A percentile compares a stretch with the other conserved stretches of the same genome.
phyloP scores from a whole-genome alignment of 2,329 filamentous ascomycete genomes.

The Sclerotinia sclerotiorum region DNA sequence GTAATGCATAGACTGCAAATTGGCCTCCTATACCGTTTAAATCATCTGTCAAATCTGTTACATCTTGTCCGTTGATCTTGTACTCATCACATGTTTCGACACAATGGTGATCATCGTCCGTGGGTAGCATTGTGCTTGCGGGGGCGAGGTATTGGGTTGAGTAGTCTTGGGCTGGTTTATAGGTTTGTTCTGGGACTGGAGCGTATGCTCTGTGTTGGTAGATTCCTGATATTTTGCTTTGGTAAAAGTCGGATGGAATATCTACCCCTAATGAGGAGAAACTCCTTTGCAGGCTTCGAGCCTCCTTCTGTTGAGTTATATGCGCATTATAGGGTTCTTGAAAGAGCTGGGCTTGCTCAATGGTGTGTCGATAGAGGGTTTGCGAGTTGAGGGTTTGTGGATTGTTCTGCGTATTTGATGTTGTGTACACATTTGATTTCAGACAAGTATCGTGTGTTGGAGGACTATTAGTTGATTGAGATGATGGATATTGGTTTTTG shows the following conservation, averaged over 20 bases:
- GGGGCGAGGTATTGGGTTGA: constrained; percentile 8
- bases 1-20: neutral
- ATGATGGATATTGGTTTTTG: neutral
- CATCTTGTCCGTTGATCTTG: neutral
- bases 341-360: neutral
- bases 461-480: neutral
- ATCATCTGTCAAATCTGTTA: neutral
- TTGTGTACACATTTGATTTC: neutral
- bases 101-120: neutral
- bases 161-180: neutral
- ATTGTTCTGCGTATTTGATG: neutral
- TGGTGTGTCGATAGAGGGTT: neutral
- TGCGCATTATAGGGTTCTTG: neutral
- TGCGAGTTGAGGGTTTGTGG: constrained; percentile 4
- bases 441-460: neutral
- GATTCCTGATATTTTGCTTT: neutral
- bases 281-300: neutral
- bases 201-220: neutral
- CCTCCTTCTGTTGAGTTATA: neutral
- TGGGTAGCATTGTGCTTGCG: neutral
- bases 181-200: neutral
- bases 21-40: constrained; percentile 6
- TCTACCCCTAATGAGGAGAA: constrained; percentile 19
- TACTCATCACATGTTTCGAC: neutral
- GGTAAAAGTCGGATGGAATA: constrained; percentile 12